Evolutionary conservation across 306 rosid species (phyloP), one percentile per base, ranked within the genome.

Genomic region (Prunus persica): DNA sequence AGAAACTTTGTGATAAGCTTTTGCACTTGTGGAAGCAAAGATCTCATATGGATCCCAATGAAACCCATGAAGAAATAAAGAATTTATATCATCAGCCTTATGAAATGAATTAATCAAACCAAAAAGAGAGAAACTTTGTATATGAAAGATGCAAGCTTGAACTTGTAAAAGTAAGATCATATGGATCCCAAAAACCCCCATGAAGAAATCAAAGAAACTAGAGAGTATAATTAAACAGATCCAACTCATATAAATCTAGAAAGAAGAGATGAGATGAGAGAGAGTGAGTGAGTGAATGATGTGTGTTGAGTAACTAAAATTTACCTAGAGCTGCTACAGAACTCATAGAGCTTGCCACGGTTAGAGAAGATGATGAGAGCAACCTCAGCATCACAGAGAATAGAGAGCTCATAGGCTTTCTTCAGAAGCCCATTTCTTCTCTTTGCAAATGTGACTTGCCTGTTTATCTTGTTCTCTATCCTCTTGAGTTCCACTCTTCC

Each of bases 381-480:
- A 85, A 93, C 98, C 76, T 93, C 98, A 61, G 96, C 98, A 69
- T 91, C 98, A 78, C 96, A 93, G 12, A 93, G 93, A 85, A 91
- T 87, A 69, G 98, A 93, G 18, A 93, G 92, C 83, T 93, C 98
- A 77, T 93, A 93, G 20, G 98, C 98, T 84, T 93, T 93, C 95
- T 93, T 93, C 65, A 91, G 85, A 65, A 93, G 88, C 8, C 98
- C 98, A 88, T 91, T 93, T 64, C 98, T 89, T 65, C 98, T 87
- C 90, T 93, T 91, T 32, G 98, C 96, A 78, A 93, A 93, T 5
- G 98, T 93, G 0, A 93, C 98, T 32, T 93, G 98, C 82, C 98
- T 93, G 97, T 93, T 93, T 86, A 93, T 91, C 88, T 93, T 93
- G 89, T 93, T 93, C 93, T 93, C 96, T 86, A 91, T 93, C 84